Evolutionary conservation across 2,329 filamentous ascomycete species (phyloP).

Genomic region (Neopestalotiopsis sp.): DNA sequence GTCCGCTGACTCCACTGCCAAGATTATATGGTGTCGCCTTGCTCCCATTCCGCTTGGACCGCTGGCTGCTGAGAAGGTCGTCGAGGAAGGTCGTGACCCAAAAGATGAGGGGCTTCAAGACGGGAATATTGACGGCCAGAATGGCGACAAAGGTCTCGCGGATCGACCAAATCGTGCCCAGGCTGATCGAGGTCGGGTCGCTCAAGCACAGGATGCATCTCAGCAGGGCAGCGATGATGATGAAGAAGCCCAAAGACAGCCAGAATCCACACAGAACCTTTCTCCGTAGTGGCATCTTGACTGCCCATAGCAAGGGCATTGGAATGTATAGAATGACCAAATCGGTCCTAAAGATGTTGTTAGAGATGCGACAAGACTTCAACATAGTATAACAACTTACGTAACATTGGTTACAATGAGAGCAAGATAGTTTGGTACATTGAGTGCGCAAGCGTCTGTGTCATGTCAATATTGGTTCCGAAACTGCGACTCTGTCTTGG

Average conservation of each 20-base stretch:
- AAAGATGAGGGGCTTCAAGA: background rate
- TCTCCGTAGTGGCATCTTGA: background rate
- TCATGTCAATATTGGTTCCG: background rate
- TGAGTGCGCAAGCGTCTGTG: background rate
- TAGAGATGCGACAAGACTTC: background rate
- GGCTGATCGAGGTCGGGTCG: background rate
- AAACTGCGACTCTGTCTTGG: background rate
- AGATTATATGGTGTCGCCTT: background rate
- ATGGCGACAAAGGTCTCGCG: background rate
- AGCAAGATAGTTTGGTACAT: background rate
- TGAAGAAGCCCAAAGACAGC: background rate
- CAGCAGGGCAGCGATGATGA: background rate
- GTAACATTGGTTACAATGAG: background rate
- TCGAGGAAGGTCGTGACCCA: background rate
- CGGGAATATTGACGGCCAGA: background rate
- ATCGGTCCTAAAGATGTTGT: background rate
- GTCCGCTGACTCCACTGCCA: background rate
- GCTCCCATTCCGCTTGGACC: background rate
- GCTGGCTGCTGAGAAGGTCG: background rate
- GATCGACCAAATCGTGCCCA: background rate
- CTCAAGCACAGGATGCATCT: background rate
- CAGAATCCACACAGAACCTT: background rate
- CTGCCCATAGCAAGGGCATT: background rate
- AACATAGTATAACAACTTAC: background rate
- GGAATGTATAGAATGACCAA: conserved; percentile 2